Conservation (phyloP, 2,329 filamentous ascomycete genomes). For the Diaporthe vexans region DNA sequence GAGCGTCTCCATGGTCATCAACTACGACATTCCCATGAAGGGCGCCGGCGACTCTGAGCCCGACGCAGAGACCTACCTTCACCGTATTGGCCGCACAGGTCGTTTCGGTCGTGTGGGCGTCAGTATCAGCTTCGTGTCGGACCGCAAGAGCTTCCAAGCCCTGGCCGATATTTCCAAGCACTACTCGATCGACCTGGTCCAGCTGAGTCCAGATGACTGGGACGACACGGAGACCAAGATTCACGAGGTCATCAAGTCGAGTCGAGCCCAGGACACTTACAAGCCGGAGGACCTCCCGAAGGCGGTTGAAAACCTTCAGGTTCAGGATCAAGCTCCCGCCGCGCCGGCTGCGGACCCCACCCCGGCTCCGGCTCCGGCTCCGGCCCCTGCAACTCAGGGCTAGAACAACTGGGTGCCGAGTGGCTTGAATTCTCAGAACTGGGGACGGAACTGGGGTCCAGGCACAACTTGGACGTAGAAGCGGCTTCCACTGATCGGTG, state of each 20-base stretch:
- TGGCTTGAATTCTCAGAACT: not conserved
- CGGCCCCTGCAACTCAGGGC: constrained; percentile 22
- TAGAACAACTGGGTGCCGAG: constrained; percentile 39
- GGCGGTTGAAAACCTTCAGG: constrained; percentile 35
- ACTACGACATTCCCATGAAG: constrained; percentile 89
- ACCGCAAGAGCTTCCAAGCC: constrained; percentile 83
- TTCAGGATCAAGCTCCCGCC: constrained; percentile 10
- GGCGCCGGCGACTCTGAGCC: constrained; percentile 83
- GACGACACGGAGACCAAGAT: constrained; percentile 88
- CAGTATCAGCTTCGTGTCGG: constrained; percentile 93
- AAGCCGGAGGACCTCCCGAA: constrained; percentile 53
- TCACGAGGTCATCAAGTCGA: constrained; percentile 83
- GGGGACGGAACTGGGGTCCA: not conserved
- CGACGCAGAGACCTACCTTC: constrained; percentile 95
- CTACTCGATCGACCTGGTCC: constrained; percentile 85
- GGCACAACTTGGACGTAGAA: not conserved
- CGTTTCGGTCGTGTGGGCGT: constrained; percentile 97
- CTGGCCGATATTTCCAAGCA: constrained; percentile 84
- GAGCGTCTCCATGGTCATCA: constrained; percentile 97
- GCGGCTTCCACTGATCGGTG: not conserved
- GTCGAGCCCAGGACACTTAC: constrained; percentile 69
- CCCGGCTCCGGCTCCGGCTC: constrained; percentile 16
- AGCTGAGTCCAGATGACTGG: constrained; percentile 90
- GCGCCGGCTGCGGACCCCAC: constrained; percentile 13
- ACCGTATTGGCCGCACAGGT: constrained; percentile 96